phyloP scores from a whole-genome alignment of 257 asterid species.

The Schizonepeta tenuifolia region DNA sequence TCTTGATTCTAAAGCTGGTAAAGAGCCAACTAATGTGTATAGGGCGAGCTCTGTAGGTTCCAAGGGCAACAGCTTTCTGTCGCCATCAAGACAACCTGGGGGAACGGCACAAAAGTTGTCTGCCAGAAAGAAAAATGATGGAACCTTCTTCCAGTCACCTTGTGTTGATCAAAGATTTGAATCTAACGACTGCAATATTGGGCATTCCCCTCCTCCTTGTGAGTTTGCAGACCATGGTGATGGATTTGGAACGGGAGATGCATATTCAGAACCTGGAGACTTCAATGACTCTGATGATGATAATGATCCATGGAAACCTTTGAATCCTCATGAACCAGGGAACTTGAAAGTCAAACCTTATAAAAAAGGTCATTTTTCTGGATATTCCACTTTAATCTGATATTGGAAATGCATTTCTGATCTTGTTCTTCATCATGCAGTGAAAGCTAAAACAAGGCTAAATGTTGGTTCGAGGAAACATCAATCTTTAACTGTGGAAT shows the following conservation, averaged over 20 bases:
- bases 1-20: constrained; percentile 54
- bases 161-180: constrained; percentile 43
- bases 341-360: constrained; percentile 77
- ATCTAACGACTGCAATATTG: constrained; percentile 41
- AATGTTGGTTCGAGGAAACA: constrained; percentile 48
- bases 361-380: constrained; percentile 54
- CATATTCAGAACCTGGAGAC: constrained; percentile 50
- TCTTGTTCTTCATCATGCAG: constrained; percentile 55
- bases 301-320: constrained; percentile 95
- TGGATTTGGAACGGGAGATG: constrained; percentile 51
- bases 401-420: constrained; percentile 23
- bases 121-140: constrained; percentile 54
- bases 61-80: constrained; percentile 62
- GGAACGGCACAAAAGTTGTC: constrained; percentile 57
- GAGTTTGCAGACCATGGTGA: constrained; percentile 44
- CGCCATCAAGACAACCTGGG: constrained; percentile 61
- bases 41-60: constrained; percentile 51
- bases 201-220: constrained; percentile 44
- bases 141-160: constrained; percentile 47
- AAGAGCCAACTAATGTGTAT: constrained; percentile 41
- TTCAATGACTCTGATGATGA: constrained; percentile 58
- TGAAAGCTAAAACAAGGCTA: constrained; percentile 50
- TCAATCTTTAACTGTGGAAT: constrained; percentile 51
- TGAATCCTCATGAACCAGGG: constrained; percentile 94
- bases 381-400: constrained; percentile 20